phyloP scores from a whole-genome alignment of 371 early-diverging fungal genomes.

The Mucor plumbeus region DNA sequence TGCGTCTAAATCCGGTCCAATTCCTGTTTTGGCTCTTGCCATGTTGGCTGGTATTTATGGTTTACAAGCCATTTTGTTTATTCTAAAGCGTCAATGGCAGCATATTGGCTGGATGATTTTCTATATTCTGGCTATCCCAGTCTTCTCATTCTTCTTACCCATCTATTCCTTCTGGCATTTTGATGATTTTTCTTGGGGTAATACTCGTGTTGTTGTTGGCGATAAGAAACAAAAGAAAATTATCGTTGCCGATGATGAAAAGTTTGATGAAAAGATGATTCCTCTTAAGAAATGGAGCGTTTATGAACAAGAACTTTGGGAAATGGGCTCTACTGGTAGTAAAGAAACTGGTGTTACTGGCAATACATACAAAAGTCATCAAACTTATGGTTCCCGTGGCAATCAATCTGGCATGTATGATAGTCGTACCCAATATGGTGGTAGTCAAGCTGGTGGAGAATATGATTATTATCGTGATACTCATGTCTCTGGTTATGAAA shows the following conservation, averaged over 20 bases:
- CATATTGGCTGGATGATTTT: constrained; percentile 98
- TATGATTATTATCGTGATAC: constrained; percentile 59
- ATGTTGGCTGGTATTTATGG: constrained; percentile 80
- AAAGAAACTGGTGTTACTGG: constrained; percentile 58
- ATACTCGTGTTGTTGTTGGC: constrained; percentile 81
- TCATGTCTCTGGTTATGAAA: constrained; percentile 31
- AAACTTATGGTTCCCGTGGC: constrained; percentile 35
- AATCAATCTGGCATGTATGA: constrained; percentile 44
- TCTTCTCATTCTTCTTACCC: constrained; percentile 84
- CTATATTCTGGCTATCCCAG: constrained; percentile 83
- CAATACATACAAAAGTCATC: constrained; percentile 45
- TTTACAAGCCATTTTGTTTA: constrained; percentile 85
- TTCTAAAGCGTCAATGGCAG: constrained; percentile 89
- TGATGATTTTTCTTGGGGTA: constrained; percentile 95
- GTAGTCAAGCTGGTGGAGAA: constrained; percentile 54
- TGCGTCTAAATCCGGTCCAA: constrained; percentile 51
- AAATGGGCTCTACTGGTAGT: constrained; percentile 63
- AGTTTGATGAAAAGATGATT: constrained; percentile 87
- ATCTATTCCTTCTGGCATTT: constrained; percentile 90
- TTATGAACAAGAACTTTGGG: constrained; percentile 88
- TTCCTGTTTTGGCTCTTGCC: constrained; percentile 63
- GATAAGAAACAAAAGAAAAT: constrained; percentile 73
- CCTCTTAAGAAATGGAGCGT: constrained; percentile 93
- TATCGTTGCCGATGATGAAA: constrained; percentile 64
- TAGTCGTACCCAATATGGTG: constrained; percentile 49